Evolutionary conservation across 768 basidiomycete species (phyloP).

Genomic region (Pilatotrama ljubarskyi): DNA sequence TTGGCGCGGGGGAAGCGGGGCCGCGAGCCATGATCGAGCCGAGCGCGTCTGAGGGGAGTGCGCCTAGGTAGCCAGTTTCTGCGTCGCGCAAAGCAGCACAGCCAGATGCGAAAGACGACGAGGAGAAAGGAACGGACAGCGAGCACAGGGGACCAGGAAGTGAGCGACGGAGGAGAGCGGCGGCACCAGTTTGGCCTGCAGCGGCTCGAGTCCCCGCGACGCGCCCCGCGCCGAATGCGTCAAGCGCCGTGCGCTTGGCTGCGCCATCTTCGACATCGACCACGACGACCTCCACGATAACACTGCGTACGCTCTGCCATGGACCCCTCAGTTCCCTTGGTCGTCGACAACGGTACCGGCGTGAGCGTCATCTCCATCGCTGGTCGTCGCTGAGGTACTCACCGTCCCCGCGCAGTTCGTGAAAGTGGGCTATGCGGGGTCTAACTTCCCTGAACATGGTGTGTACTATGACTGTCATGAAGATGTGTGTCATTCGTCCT

Average conservation of each 20-base stretch:
- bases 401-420: constrained; percentile 47
- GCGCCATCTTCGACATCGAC: constrained; percentile 21
- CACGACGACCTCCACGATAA: constrained; percentile 16
- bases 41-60: neutral
- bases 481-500: neutral
- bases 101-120: neutral
- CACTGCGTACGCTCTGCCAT: constrained; percentile 20
- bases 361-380: constrained; percentile 36
- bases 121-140: neutral
- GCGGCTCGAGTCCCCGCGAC: neutral
- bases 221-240: constrained; percentile 2
- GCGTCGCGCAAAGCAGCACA: neutral
- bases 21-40: constrained; percentile 40
- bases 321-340: constrained; percentile 44
- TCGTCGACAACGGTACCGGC: constrained; percentile 69
- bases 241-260: neutral
- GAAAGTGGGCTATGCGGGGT: constrained; percentile 64
- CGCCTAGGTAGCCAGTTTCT: neutral
- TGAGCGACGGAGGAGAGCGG: constrained; percentile 3
- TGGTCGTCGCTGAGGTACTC: constrained; percentile 8
- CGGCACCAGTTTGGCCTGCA: neutral
- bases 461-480: neutral
- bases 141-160: neutral
- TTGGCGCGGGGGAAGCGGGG: constrained; percentile 38
- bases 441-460: constrained; percentile 67